Evolutionary conservation across 768 basidiomycete genomes (phyloP).

Genomic region (Peribolospora baueri): DNA sequence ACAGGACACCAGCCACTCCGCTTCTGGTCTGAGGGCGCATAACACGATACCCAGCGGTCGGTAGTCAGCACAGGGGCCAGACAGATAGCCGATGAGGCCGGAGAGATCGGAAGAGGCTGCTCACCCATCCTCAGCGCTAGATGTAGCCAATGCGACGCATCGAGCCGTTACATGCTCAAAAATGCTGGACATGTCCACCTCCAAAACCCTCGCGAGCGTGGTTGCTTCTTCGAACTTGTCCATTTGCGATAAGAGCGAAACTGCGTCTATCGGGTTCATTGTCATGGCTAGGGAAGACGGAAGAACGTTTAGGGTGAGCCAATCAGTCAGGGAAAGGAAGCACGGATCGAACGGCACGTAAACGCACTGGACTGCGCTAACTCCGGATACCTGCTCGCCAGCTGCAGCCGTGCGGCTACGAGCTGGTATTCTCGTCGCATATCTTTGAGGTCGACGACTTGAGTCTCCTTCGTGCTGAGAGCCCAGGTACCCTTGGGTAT

Average conservation of each 20-base stretch:
- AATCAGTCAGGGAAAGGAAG: background rate
- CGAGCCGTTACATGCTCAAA: conserved; percentile 53
- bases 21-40: conserved; percentile 29
- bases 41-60: conserved; percentile 4
- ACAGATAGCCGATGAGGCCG: background rate
- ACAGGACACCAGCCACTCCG: conserved; percentile 62
- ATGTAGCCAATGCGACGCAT: conserved; percentile 43
- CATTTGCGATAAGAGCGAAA: conserved; percentile 50
- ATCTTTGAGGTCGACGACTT: conserved; percentile 55
- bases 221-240: conserved; percentile 61
- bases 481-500: conserved; percentile 43
- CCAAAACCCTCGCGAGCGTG: conserved; percentile 43
- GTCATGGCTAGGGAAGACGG: conserved; percentile 11
- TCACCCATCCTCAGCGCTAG: conserved; percentile 20
- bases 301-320: background rate
- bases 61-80: background rate
- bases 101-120: background rate
- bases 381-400: conserved; percentile 41
- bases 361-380: conserved; percentile 35
- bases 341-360: background rate
- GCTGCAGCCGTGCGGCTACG: conserved; percentile 49
- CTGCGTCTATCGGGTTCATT: conserved; percentile 29
- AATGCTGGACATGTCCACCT: conserved; percentile 65
- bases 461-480: conserved; percentile 31
- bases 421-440: conserved; percentile 49